Evolutionary conservation across 352 stramenopile species (phyloP), one percentile per base, ranked within the genome.

Genomic region (Phytophthora sansomeana): DNA sequence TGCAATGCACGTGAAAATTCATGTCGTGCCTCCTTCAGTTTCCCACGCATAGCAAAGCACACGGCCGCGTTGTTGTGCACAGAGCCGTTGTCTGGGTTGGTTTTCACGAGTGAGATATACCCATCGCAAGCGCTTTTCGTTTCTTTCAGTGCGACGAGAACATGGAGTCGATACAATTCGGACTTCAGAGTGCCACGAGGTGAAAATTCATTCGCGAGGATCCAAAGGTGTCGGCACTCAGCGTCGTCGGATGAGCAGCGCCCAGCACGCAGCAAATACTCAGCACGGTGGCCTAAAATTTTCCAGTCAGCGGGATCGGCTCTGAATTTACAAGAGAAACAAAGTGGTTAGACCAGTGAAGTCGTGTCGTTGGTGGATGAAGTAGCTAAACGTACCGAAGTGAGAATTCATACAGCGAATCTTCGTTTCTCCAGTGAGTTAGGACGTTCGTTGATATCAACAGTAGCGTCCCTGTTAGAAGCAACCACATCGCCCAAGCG

Each of bases 251-350:
- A 29, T 26, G 9, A 16, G 43, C 70, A 72, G 4, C 44, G 51
- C 17, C 38, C 36, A 29, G 32, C 32, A 43, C 36, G 35, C 13
- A 50, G 10, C 10, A 70, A 29, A 19, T 51, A 54, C 6, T 60
- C 30, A 4, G 49, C 63, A 13, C 65, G 53, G 17, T 57, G 58
- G 30, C 79, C 71, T n/a, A 80, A 54, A 8, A 77, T 58, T 28
- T 76, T 72, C 80, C 80, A 89, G 29, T 87, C 80, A 1, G 65
- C 44, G 1, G 72, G 75, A 21, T 89, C 80, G 24, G 64, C 39
- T 9, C 73, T 67, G 41, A 56, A 38, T 35, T 13, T 9, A 24
- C 11, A 47, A 13, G 0, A 29, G n/a, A 43, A 33, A 13, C 8
- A 29, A 16, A 33, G 11, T 43, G 39, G n/a, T 60, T 11, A 44